Percentiles rank a stretch among this genome's conserved stretches.
These are phyloP conservation scores for Sporothrix sp. DNA, from an alignment of 2,329 filamentous ascomycete genomes.

Conservation along the genomic window DNA sequence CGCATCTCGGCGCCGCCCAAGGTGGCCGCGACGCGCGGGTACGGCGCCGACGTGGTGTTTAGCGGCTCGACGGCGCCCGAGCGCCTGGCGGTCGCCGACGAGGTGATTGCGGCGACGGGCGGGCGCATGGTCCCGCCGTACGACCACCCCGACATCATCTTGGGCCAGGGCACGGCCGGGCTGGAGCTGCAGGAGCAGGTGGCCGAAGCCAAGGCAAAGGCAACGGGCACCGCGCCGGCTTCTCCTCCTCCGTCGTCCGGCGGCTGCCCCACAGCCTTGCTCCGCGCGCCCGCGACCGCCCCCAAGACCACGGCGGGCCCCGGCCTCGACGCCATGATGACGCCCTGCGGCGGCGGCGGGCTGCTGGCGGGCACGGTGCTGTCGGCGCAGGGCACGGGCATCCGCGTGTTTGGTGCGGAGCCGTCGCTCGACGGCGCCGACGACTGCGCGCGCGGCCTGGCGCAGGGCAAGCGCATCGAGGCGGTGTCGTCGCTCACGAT, in stretches of 20 bases:
- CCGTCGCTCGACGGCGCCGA: slow-evolving; percentile 75
- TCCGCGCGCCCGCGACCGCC: slow-evolving; percentile 10
- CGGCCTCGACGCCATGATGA: slow-evolving; percentile 60
- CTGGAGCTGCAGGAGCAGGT: slow-evolving; percentile 75
- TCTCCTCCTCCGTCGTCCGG: not conserved
- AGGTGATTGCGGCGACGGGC: slow-evolving; percentile 60
- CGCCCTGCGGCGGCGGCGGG: slow-evolving; percentile 80
- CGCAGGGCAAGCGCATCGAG: slow-evolving; percentile 52
- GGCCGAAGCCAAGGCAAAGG: slow-evolving; percentile 22
- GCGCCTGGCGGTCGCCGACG: slow-evolving; percentile 65
- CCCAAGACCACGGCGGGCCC: slow-evolving; percentile 15
- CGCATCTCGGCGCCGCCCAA: slow-evolving; percentile 75
- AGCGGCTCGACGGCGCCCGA: slow-evolving; percentile 71
- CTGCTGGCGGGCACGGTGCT: slow-evolving; percentile 78
- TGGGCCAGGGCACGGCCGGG: slow-evolving; percentile 85
- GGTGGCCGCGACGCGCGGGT: slow-evolving; percentile 68
- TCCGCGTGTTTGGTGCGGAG: slow-evolving; percentile 77
- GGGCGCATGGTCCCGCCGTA: slow-evolving; percentile 81
- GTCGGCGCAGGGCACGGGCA: slow-evolving; percentile 60
- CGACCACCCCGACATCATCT: slow-evolving; percentile 82
- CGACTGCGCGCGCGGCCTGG: slow-evolving; percentile 65
- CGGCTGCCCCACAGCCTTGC: slow-evolving; percentile 1
- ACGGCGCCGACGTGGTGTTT: slow-evolving; percentile 72
- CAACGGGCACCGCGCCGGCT: too few relatives aligned
- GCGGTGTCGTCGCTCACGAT: slow-evolving; percentile 68